Conservation (phyloP, 176 grass and related monocot species). For the Alloteropsis semialata region DNA sequence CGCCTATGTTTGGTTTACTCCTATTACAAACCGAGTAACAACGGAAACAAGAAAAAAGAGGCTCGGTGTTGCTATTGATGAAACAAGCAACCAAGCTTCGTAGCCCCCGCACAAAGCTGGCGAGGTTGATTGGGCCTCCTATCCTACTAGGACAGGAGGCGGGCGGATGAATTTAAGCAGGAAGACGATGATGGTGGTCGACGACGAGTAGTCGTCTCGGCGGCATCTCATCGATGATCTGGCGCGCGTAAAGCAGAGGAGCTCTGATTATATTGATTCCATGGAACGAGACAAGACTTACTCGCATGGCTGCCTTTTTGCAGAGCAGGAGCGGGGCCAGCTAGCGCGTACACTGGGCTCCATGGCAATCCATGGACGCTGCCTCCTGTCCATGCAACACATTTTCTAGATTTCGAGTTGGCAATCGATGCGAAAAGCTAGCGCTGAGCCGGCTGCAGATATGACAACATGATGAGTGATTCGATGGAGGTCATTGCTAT, state of each 20-base stretch:
- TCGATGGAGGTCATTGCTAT: not conserved
- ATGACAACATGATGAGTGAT: constrained; percentile 1
- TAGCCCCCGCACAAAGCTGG: too few relatives aligned
- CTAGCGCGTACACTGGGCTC: too few relatives aligned
- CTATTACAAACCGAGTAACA: too few relatives aligned
- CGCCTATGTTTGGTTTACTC: too few relatives aligned
- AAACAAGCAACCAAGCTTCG: too few relatives aligned
- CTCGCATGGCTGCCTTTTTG: not conserved
- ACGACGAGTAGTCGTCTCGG: not conserved
- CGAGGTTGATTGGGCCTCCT: not conserved
- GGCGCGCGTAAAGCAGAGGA: not conserved
- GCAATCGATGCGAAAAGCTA: not conserved
- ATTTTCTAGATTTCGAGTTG: not conserved
- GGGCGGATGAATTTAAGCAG: not conserved
- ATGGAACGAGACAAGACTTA: not conserved
- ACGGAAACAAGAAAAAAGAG: too few relatives aligned
- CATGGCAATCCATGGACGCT: not conserved
- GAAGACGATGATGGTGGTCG: not conserved
- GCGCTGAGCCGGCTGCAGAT: not conserved
- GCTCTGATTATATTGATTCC: too few relatives aligned
- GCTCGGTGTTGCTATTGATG: too few relatives aligned
- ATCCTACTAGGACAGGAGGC: too few relatives aligned
- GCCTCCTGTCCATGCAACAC: not conserved
- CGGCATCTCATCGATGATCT: not conserved
- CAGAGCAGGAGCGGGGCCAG: not conserved